Percentiles rank a stretch among this genome's conserved stretches.
phyloP scores from a whole-genome alignment of 768 basidiomycete genomes.

The Symmetrospora coprosmae region DNA sequence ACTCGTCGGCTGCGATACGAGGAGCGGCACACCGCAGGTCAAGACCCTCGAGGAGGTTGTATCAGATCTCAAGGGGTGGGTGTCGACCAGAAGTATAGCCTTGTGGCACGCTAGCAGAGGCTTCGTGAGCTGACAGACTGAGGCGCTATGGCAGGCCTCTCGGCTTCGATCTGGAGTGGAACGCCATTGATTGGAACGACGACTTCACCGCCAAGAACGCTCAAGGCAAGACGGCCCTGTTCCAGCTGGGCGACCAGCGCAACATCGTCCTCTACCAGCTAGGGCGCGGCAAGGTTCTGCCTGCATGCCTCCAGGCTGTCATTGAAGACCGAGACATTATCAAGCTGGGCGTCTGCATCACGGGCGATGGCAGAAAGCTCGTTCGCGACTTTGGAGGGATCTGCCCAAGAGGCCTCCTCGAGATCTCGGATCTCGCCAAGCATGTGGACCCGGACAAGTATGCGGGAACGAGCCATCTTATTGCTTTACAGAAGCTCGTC shows the following conservation, averaged over 20 bases:
- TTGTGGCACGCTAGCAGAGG: too few relatives aligned
- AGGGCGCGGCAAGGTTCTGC: neutral
- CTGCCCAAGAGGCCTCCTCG: neutral
- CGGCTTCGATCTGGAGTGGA: conserved; percentile 11
- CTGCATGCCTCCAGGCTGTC: neutral
- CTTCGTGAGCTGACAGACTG: too few relatives aligned
- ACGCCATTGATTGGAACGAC: neutral
- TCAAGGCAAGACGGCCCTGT: neutral
- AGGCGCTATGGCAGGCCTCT: neutral
- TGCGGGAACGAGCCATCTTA: neutral
- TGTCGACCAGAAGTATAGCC: neutral
- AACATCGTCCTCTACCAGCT: conserved; percentile 4
- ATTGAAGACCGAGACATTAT: neutral
- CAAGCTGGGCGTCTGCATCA: conserved; percentile 5
- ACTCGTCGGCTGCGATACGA: neutral
- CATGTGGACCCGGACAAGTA: neutral
- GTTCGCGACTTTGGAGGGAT: neutral
- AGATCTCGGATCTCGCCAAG: conserved; percentile 1
- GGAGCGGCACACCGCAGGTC: neutral
- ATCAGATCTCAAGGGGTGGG: neutral
- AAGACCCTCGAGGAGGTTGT: conserved; percentile 7
- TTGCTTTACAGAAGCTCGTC: neutral
- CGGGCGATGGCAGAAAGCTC: conserved; percentile 1
- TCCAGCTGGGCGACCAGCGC: neutral
- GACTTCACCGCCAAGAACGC: neutral